Evolutionary conservation across 2,329 filamentous ascomycete genomes (phyloP).

Genomic region (Emmonsiellopsis sp.): DNA sequence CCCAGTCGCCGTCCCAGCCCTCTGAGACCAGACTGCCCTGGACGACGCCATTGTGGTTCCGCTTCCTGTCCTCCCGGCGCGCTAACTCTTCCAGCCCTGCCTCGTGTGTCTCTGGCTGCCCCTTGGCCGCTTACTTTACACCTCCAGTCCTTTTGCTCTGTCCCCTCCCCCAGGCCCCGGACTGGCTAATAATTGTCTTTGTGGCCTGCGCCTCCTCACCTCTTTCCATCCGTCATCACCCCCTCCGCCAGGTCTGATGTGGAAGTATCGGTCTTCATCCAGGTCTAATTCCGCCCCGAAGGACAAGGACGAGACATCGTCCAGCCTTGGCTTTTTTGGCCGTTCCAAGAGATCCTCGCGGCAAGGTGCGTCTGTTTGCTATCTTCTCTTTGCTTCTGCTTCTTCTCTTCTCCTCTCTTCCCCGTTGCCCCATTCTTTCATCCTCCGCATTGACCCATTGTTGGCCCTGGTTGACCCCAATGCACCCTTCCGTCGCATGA

Average conservation of each 20-base stretch:
- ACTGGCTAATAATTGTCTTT: background rate
- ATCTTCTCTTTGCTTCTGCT: background rate
- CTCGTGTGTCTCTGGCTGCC: background rate
- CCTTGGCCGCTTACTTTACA: background rate
- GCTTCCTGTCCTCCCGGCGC: too few species aligned
- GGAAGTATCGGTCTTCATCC: constrained; percentile 31
- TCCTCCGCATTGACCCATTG: background rate
- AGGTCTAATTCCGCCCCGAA: constrained; percentile 30
- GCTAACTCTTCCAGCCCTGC: background rate
- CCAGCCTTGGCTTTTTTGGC: constrained; percentile 26
- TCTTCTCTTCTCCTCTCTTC: background rate
- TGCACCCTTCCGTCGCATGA: background rate
- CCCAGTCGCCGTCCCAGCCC: too few species aligned
- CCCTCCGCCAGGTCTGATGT: constrained; percentile 21
- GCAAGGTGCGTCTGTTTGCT: constrained; percentile 16
- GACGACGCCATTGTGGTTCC: too few species aligned
- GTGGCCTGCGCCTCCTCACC: background rate
- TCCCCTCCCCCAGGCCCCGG: background rate
- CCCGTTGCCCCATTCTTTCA: background rate
- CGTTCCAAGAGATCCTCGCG: constrained; percentile 27
- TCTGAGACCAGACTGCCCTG: too few species aligned
- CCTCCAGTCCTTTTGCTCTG: background rate
- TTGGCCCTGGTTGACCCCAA: background rate
- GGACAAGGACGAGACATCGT: constrained; percentile 27
- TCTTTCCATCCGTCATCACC: background rate